Base-by-base conservation (phyloP, 352 stramenopile species). In the Globisporangium middletonii region DNA sequence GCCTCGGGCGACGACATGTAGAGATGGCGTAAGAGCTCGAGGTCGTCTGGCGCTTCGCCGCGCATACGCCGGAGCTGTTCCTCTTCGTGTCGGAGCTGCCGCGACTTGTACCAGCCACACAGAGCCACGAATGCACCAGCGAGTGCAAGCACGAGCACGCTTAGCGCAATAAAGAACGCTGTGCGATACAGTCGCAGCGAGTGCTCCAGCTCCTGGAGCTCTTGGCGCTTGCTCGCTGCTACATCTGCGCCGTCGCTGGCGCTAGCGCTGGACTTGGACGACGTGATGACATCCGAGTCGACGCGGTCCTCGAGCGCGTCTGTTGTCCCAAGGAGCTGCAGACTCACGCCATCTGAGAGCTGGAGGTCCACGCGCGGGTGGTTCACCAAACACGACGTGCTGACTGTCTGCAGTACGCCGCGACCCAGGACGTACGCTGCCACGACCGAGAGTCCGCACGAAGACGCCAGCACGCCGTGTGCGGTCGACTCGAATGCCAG, bases 1-100 rank as follows among this genome's bases (percentile, higher is more conserved):
- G 26, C n/a, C 33, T 59, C 50, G 15, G 58, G 38, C 11, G 69
- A 75, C 47, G 75, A 66, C 52, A 79, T 26, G 42, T 73, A 80
- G 28, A 83, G 63, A 37, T 72, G 70, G n/a, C 48, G 66, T 53
- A 79, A 63, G 8, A 79, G 50, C 42, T 80, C 71, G 1, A 80
- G 48, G 46, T 83, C 71, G 56, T 79, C 63, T 0, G 67, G 57
- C 19, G 64, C 68, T 6, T 77, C 69, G 19, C 70, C 73, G 19
- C 62, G 69, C 68, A 83, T 74, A n/a, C 59, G 64, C 11, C 64
- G 60, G 28, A 80, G 60, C 59, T 72, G 60, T 5, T 44, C 56
- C 23, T 83, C 71, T 43, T 83, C 71, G 35, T 64, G 46, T 1
- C 28, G 47, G 11, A 75, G 62, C 15, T 66, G 52, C 53, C 65